These are phyloP conservation scores for Vaccinium macrocarpon DNA, from an alignment of 148 eudicot species.

Conservation along the genomic window DNA sequence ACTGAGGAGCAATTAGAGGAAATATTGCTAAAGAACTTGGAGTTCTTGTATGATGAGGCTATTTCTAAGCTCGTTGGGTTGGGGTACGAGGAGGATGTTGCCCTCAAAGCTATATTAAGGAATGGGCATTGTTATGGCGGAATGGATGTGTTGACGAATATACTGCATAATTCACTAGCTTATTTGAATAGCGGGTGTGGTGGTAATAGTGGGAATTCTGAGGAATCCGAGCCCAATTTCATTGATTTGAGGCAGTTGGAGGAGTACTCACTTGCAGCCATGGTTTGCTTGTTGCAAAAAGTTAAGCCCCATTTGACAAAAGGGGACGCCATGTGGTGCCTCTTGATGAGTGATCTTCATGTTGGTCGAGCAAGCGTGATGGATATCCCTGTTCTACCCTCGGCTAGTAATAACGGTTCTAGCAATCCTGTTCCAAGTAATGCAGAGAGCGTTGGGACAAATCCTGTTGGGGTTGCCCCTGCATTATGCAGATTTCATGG, in stretches of 20 bases:
- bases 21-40: constrained; percentile 71
- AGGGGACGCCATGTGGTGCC: constrained; percentile 99
- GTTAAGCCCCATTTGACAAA: constrained; percentile 76
- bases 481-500: constrained; percentile 77
- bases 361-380: constrained; percentile 88
- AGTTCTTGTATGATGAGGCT: constrained; percentile 78
- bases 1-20: constrained; percentile 95
- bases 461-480: constrained; percentile 50
- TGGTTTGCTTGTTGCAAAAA: constrained; percentile 90
- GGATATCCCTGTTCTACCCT: constrained; percentile 69
- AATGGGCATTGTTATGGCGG: constrained; percentile 93
- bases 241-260: constrained; percentile 81
- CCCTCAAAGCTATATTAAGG: constrained; percentile 63
- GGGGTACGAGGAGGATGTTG: constrained; percentile 88
- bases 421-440: constrained; percentile 21
- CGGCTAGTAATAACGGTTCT: constrained; percentile 31
- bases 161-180: constrained; percentile 70
- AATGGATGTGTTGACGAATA: constrained; percentile 85
- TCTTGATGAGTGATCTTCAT: constrained; percentile 92
- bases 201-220: constrained; percentile 32
- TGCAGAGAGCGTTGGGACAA: constrained; percentile 41
- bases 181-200: constrained; percentile 61
- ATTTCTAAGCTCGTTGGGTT: constrained; percentile 59
- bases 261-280: constrained; percentile 82
- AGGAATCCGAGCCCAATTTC: constrained; percentile 56